A percentile compares a stretch with the other conserved stretches of the same genome.
phyloP scores from a whole-genome alignment of 371 early-diverging fungal species.

The Chytridiales sp. region DNA sequence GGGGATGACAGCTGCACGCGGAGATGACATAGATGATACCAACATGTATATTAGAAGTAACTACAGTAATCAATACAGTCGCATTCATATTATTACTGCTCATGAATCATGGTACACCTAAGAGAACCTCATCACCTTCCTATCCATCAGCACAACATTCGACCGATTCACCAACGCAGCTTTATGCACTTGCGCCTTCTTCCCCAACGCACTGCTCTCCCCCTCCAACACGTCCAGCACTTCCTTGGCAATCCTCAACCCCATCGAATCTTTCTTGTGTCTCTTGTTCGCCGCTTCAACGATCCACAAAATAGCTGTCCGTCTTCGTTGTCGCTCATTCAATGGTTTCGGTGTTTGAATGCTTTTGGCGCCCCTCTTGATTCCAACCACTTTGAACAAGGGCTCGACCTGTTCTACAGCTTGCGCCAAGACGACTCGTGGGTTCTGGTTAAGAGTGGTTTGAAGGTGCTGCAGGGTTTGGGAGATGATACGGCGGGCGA shows the following conservation, averaged over 20 bases:
- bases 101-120: no score
- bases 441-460: conserved; percentile 56
- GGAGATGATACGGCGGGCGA: conserved; percentile 66
- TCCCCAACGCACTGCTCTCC: conserved; percentile 63
- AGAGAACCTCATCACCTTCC: conserved; percentile 25
- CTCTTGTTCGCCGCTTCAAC: conserved; percentile 68
- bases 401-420: conserved; percentile 80
- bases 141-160: conserved; percentile 40
- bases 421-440: conserved; percentile 62
- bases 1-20: no score
- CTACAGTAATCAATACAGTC: no score
- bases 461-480: conserved; percentile 73
- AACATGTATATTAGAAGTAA: no score
- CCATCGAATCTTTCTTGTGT: conserved; percentile 59
- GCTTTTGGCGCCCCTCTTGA: conserved; percentile 77
- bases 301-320: conserved; percentile 88
- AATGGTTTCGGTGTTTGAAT: conserved; percentile 78
- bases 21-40: no score
- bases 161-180: conserved; percentile 72
- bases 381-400: conserved; percentile 68
- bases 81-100: no score
- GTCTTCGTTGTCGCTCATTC: conserved; percentile 73
- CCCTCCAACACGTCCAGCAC: conserved; percentile 78
- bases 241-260: conserved; percentile 76
- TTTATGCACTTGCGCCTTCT: conserved; percentile 64